Percentiles rank a stretch among this genome's conserved stretches.
phyloP scores from a whole-genome alignment of 1,284 basidiomycete species.

The Veloboletus limbatus region DNA sequence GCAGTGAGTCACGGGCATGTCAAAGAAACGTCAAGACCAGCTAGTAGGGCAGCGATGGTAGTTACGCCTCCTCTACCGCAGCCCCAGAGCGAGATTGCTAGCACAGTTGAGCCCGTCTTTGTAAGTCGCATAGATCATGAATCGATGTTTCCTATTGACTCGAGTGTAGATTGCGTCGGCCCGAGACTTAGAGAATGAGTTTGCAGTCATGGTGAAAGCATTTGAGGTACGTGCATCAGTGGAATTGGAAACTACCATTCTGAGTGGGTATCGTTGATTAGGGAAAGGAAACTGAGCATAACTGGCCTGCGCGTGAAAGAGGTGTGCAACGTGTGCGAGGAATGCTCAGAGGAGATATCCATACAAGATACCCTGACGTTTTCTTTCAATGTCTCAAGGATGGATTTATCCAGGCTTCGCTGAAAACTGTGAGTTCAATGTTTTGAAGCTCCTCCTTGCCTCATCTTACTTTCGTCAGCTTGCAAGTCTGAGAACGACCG shows the following conservation, averaged over 20 bases:
- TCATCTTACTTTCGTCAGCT: constrained; percentile 48
- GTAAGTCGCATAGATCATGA: constrained; percentile 42
- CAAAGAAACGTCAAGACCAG: constrained; percentile 50
- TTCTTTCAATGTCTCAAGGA: constrained; percentile 77
- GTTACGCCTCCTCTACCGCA: constrained; percentile 42
- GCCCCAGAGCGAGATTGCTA: constrained; percentile 40
- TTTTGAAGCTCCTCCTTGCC: neutral
- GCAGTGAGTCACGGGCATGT: constrained; percentile 48
- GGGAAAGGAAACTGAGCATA: constrained; percentile 96
- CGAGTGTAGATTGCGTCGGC: constrained; percentile 71
- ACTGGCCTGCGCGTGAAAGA: constrained; percentile 87
- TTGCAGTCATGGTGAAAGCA: constrained; percentile 70
- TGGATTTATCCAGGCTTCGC: constrained; percentile 76
- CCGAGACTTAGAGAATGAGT: constrained; percentile 84
- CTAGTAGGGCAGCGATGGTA: constrained; percentile 52
- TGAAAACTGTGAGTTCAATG: constrained; percentile 72
- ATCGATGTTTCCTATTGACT: constrained; percentile 5
- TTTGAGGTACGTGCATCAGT: constrained; percentile 63
- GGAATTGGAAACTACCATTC: constrained; percentile 1
- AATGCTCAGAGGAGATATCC: constrained; percentile 86
- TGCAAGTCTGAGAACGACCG: constrained; percentile 87
- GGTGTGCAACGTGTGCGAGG: constrained; percentile 81
- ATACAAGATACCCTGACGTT: constrained; percentile 67
- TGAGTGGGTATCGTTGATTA: constrained; percentile 32
- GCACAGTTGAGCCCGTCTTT: constrained; percentile 62